These are phyloP conservation scores for Elsinoe necatrix DNA, from an alignment of 2,329 filamentous ascomycete genomes.

Conservation along the genomic window DNA sequence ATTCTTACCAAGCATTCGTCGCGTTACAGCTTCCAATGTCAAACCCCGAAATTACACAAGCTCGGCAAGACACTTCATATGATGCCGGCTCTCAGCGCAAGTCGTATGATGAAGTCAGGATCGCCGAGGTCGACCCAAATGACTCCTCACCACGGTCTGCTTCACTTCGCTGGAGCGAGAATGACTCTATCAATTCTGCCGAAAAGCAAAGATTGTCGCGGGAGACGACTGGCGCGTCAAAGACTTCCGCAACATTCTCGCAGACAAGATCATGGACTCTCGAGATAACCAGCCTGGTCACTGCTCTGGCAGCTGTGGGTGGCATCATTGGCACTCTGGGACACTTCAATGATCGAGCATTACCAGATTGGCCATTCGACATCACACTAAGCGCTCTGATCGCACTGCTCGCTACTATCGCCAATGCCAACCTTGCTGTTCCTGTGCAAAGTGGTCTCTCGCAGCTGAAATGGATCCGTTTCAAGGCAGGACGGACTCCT, in stretches of 20 bases:
- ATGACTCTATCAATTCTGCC: not conserved
- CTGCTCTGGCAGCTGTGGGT: constrained; percentile 13
- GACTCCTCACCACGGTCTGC: not conserved
- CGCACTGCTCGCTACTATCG: constrained; percentile 15
- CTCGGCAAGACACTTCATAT: not conserved
- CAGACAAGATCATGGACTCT: constrained; percentile 14
- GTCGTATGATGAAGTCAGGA: not conserved
- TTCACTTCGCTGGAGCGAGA: not conserved
- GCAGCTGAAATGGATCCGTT: constrained; percentile 18
- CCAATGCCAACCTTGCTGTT: constrained; percentile 16
- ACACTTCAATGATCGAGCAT: constrained; percentile 14
- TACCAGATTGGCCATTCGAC: constrained; percentile 17
- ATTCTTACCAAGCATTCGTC: not conserved
- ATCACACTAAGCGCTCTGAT: constrained; percentile 17
- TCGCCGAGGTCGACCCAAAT: not conserved
- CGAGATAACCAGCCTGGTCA: constrained; percentile 16
- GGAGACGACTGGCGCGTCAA: not conserved
- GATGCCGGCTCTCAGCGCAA: not conserved
- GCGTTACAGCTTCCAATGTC: not conserved
- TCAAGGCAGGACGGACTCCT: constrained; percentile 16
- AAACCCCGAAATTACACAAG: not conserved
- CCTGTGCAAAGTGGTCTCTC: constrained; percentile 11
- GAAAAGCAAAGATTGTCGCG: constrained; percentile 2
- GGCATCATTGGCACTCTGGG: constrained; percentile 16
- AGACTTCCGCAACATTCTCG: not conserved